A percentile compares a stretch with the other conserved stretches of the same genome.
Conservation (phyloP, 2,329 filamentous ascomycete species). For the Orbilia oligospora region DNA sequence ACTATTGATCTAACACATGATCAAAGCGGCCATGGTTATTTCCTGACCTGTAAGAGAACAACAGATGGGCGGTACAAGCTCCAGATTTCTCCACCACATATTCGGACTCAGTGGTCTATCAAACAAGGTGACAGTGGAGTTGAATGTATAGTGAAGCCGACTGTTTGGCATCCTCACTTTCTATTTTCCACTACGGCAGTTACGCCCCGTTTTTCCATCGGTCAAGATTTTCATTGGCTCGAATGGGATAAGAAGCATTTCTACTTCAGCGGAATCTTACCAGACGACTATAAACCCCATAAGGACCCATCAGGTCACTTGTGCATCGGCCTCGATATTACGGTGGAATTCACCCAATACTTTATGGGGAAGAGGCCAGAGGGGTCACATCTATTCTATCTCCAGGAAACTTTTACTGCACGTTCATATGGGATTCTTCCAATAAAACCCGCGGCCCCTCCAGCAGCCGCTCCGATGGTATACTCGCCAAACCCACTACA, state of each 20-base stretch:
- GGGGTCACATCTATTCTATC: constrained; percentile 2
- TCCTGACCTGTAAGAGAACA: constrained; percentile 30
- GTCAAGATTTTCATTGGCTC: constrained; percentile 34
- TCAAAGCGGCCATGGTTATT: constrained; percentile 14
- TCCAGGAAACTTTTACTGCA: constrained; percentile 25
- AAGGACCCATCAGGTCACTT: not conserved
- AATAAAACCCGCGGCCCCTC: not conserved
- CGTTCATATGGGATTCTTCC: constrained; percentile 27
- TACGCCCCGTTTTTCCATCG: constrained; percentile 21
- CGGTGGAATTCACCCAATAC: constrained; percentile 12
- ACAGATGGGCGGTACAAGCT: constrained; percentile 14
- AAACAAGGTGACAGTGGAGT: not conserved
- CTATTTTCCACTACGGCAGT: not conserved
- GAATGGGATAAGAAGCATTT: constrained; percentile 22
- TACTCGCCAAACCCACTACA: constrained; percentile 14
- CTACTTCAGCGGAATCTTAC: constrained; percentile 39
- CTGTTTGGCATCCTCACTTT: constrained; percentile 50
- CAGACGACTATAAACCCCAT: not conserved
- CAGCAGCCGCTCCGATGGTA: not conserved
- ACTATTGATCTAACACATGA: constrained; percentile 2
- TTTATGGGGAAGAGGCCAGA: not conserved
- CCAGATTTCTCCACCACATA: constrained; percentile 28
- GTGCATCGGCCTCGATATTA: constrained; percentile 23
- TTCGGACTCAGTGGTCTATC: constrained; percentile 12
- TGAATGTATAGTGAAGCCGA: constrained; percentile 26